Conservation (phyloP, 73 alveolate species). For the Paramecium pentaurelia region DNA sequence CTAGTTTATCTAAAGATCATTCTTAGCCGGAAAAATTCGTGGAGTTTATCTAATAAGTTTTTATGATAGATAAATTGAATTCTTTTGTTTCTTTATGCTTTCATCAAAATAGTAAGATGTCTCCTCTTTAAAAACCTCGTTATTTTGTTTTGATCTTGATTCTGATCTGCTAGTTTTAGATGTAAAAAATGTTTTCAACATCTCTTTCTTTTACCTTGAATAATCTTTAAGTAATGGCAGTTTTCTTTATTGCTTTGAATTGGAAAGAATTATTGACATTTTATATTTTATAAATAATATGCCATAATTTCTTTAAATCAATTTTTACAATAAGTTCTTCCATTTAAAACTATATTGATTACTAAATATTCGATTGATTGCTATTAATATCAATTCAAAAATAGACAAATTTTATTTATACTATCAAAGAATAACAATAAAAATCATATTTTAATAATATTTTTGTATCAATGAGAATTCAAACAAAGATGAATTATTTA, state of each 20-base stretch:
- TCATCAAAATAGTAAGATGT: background rate
- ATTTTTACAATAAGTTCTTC: background rate
- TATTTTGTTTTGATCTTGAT: background rate
- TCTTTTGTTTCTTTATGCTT: background rate
- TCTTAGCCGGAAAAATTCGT: background rate
- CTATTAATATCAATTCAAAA: no score
- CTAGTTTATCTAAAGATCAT: background rate
- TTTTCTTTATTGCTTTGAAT: background rate
- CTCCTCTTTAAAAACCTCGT: background rate
- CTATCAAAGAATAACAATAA: no score
- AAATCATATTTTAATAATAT: no score
- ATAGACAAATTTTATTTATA: no score
- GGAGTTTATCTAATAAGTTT: background rate
- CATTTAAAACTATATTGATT: no score
- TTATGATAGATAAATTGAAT: background rate
- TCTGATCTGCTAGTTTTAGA: background rate
- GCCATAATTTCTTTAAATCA: background rate
- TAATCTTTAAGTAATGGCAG: slow-evolving; percentile 6
- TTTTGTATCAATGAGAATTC: no score
- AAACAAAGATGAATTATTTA: no score
- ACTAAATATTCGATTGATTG: no score
- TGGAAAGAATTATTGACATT: background rate
- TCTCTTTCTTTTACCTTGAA: background rate
- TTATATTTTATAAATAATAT: background rate
- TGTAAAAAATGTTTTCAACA: background rate